phyloP scores from a whole-genome alignment of 768 basidiomycete genomes.

The Lactarius akahatsu region DNA sequence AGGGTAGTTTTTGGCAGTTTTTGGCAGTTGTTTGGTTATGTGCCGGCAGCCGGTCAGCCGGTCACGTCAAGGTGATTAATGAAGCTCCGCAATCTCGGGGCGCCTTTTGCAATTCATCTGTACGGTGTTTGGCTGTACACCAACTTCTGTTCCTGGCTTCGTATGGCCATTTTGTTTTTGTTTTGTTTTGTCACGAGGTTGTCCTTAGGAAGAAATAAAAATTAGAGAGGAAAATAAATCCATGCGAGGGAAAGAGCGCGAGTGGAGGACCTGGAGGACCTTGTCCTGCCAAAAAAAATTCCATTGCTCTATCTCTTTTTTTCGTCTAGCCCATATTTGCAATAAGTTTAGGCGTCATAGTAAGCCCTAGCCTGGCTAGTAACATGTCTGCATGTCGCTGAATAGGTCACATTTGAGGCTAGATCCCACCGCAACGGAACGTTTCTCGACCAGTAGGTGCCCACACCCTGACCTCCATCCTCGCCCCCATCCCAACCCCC shows the following conservation, averaged over 20 bases:
- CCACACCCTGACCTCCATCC: background rate
- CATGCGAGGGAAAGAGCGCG: background rate
- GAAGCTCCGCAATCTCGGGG: constrained; percentile 19
- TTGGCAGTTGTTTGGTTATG: constrained; percentile 3
- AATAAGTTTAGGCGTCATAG: constrained; percentile 18
- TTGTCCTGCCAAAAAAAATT: background rate
- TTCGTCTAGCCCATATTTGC: constrained; percentile 8
- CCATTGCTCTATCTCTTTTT: background rate
- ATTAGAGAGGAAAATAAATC: background rate
- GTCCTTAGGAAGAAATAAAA: background rate
- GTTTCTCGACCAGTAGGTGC: constrained; percentile 14
- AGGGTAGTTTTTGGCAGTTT: background rate
- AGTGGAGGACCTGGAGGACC: too few species aligned
- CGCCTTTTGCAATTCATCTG: constrained; percentile 8
- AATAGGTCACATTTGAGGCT: constrained; percentile 1
- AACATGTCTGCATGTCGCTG: constrained; percentile 7
- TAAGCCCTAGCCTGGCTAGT: constrained; percentile 13
- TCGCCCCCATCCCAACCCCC: background rate
- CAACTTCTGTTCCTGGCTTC: constrained; percentile 1
- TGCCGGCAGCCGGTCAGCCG: constrained; percentile 7
- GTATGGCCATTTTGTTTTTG: background rate
- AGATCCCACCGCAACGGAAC: constrained; percentile 9
- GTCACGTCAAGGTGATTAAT: constrained; percentile 16
- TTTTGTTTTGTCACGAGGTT: constrained; percentile 1
- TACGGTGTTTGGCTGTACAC: background rate